Evolutionary conservation across 106 monocot genomes (phyloP), one percentile per base, ranked within the genome.

Genomic region (Dendrobium chrysotoxum): DNA sequence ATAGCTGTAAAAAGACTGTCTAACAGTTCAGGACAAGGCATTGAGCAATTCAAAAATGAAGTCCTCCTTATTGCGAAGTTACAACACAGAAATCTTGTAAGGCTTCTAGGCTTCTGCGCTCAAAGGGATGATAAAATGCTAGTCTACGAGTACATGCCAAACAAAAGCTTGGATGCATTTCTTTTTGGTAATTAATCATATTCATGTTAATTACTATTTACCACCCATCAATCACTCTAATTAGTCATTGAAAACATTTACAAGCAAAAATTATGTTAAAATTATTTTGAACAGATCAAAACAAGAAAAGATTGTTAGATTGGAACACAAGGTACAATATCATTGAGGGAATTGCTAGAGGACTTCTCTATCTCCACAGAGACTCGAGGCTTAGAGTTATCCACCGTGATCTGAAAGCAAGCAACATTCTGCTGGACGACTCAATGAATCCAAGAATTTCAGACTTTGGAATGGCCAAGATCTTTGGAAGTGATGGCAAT

Each of bases 391-490:
- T 79, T 3, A 6, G 65, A 17, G 40, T 79, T 26, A 79, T 79
- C 23, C 79, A 79, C 1, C 79, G 79, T 5, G 79, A 79, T 66
- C 5, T 79, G 31, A 79, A 79, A 42, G 79, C 66, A 5, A 79
- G 79, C 65, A 80, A 80, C 72, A 80, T 80, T 23, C 31, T 80
- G 18, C 39, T 80, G 1, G 80, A 80, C 35, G 72, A 28, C 1
- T 28, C 47, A 2, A 75, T 81, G 81, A 81, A 75, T 39, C 81
- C 81, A 1, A 81, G 42, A 28, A 81, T 81, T 28, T 75, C 81
- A 12, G 81, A 81, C 18, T 81, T 81, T 31, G 81, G 81, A 1
- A 50, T 81, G 4, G 81, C 81, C 5, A 81, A 25, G 54, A 54
- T 81, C 35, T 81, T 81, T 81, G 40, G 75, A 26, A 53, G 18